These are phyloP conservation scores for Endoconidiophora polonica DNA, from an alignment of 2,329 filamentous ascomycete genomes.

Conservation along the genomic window DNA sequence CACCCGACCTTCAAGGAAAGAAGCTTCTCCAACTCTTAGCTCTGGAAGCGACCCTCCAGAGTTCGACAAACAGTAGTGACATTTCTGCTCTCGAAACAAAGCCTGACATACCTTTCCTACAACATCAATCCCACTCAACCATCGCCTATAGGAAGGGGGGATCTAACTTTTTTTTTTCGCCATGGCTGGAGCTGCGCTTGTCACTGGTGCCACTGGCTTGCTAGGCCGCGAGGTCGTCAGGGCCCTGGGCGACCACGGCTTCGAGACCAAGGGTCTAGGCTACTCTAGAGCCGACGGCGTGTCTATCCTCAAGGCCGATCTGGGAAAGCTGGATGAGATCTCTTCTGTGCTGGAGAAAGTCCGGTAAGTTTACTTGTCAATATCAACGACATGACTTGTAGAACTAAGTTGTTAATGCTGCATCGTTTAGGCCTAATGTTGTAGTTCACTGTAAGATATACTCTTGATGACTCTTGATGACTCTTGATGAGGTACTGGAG, in stretches of 20 bases:
- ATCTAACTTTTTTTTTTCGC: too few relatives aligned
- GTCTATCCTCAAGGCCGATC: constrained; percentile 44
- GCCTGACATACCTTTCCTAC: too few relatives aligned
- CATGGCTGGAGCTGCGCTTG: constrained; percentile 33
- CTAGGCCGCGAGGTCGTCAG: constrained; percentile 63
- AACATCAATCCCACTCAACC: too few relatives aligned
- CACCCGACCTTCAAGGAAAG: too few relatives aligned
- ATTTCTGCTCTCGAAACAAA: too few relatives aligned
- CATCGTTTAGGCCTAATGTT: constrained; percentile 47
- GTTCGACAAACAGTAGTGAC: too few relatives aligned
- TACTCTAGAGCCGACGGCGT: constrained; percentile 57
- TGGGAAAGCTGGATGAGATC: constrained; percentile 31
- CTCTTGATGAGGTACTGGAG: neutral
- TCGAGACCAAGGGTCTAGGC: constrained; percentile 57
- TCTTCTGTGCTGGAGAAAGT: constrained; percentile 32
- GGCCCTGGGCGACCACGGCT: constrained; percentile 26
- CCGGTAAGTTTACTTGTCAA: constrained; percentile 28
- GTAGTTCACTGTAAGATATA: constrained; percentile 58
- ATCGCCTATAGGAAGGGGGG: too few relatives aligned
- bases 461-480: neutral
- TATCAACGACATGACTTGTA: constrained; percentile 4
- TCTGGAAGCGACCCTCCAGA: too few relatives aligned
- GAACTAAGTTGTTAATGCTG: neutral
- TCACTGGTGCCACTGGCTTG: constrained; percentile 74
- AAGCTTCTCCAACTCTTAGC: too few relatives aligned